These are phyloP conservation scores for Torrubiellomyces zombiae DNA, from an alignment of 2,329 filamentous ascomycete genomes.

Conservation along the genomic window DNA sequence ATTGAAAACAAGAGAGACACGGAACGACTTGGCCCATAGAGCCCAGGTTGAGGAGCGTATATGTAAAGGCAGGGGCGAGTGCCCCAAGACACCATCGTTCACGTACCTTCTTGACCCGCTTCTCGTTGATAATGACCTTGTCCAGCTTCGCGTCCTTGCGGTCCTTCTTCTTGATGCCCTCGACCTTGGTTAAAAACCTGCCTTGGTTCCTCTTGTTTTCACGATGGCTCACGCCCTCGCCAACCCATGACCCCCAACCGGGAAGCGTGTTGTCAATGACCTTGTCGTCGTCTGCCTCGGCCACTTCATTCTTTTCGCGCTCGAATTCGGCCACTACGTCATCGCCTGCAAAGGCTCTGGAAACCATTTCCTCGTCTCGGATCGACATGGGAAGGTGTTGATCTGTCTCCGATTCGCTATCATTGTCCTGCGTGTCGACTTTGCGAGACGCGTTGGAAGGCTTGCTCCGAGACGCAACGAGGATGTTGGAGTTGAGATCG, in stretches of 20 bases:
- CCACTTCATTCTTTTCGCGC: slow-evolving; percentile 57
- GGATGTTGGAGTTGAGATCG: slow-evolving; percentile 21
- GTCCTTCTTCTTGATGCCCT: slow-evolving; percentile 59
- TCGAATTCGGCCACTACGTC: slow-evolving; percentile 71
- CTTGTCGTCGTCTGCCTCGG: slow-evolving; percentile 67
- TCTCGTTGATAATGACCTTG: slow-evolving; percentile 84
- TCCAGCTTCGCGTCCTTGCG: slow-evolving; percentile 71
- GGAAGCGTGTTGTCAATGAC: slow-evolving; percentile 71
- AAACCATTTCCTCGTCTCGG: slow-evolving; percentile 51
- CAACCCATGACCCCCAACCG: slow-evolving; percentile 88
- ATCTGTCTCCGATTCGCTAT: slow-evolving; percentile 27
- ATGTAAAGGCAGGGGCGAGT: slow-evolving; percentile 1
- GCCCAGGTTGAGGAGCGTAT: no score
- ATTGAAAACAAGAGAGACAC: no score
- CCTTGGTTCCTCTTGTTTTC: slow-evolving; percentile 47
- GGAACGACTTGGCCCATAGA: no score
- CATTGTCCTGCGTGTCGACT: no score
- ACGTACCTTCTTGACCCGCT: slow-evolving; percentile 66
- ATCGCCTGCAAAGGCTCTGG: slow-evolving; percentile 74
- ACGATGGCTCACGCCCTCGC: slow-evolving; percentile 60
- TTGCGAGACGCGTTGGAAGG: not conserved
- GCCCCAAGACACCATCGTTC: no score
- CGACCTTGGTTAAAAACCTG: slow-evolving; percentile 46
- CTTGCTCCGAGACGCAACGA: slow-evolving; percentile 12
- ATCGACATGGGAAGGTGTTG: slow-evolving; percentile 39